Evolutionary conservation across 306 rosid species (phyloP).

Genomic region (Gastrolobium villosum): DNA sequence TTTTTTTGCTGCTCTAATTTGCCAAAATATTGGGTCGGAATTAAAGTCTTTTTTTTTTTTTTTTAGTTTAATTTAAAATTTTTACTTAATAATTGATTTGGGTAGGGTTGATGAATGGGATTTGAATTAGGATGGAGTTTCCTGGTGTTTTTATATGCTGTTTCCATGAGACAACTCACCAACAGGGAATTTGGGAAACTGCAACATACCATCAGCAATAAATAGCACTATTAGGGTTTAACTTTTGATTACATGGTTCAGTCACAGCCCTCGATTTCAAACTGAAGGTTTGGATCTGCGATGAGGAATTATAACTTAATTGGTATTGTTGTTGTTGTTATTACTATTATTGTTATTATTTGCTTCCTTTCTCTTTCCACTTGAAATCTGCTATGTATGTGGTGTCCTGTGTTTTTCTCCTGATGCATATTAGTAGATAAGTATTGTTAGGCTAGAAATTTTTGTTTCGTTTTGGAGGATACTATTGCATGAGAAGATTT

Average conservation of each 20-base stretch:
- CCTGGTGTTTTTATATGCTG: slow-evolving; percentile 12
- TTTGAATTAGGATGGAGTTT: slow-evolving; percentile 21
- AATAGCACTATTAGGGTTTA: background rate
- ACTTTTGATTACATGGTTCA: slow-evolving; percentile 10
- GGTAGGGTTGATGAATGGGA: background rate
- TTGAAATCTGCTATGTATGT: slow-evolving; percentile 4
- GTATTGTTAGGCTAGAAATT: background rate
- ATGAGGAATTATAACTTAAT: slow-evolving; percentile 17
- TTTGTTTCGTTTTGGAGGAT: background rate
- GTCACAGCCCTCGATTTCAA: background rate
- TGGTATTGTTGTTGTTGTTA: background rate
- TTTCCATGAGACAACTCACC: background rate
- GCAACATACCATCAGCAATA: background rate
- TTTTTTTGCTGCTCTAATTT: slow-evolving; percentile 17
- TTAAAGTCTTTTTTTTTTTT: background rate
- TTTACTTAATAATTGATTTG: background rate
- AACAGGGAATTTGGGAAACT: background rate
- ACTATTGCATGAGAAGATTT: background rate
- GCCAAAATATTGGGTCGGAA: background rate
- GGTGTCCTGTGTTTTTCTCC: slow-evolving; percentile 14
- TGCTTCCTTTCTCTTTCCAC: slow-evolving; percentile 8
- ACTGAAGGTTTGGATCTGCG: slow-evolving; percentile 20
- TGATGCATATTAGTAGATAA: background rate
- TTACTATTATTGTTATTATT: background rate
- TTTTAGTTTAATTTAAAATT: background rate